Conservation (phyloP, 768 basidiomycete genomes). For the Macrolepiota fuliginosa region DNA sequence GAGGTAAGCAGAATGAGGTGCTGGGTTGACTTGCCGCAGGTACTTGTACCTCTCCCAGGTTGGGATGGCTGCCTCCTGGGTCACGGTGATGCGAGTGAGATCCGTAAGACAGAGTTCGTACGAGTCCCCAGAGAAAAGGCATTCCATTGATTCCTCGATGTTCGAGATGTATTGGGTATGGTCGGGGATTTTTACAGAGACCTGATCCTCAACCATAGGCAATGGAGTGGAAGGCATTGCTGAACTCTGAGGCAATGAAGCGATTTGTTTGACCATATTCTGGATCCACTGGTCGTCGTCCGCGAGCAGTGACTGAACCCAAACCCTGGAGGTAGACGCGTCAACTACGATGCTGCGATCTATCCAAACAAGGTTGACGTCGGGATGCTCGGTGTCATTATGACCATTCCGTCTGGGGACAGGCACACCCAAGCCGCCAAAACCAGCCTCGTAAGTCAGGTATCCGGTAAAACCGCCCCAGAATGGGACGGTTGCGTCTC, state of each 20-base stretch:
- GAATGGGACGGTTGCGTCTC: constrained; percentile 60
- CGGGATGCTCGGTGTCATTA: constrained; percentile 46
- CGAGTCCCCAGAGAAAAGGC: constrained; percentile 80
- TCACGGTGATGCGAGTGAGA: constrained; percentile 55
- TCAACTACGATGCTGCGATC: constrained; percentile 79
- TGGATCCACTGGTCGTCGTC: constrained; percentile 60
- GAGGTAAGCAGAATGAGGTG: constrained; percentile 83
- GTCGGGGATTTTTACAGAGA: constrained; percentile 58
- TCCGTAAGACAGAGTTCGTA: constrained; percentile 94
- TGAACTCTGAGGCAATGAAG: constrained; percentile 23
- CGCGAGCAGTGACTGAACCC: constrained; percentile 64
- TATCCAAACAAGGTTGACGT: constrained; percentile 74
- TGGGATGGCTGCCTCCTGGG: constrained; percentile 33
- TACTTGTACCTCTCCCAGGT: constrained; percentile 70
- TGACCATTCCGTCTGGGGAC: constrained; percentile 23
- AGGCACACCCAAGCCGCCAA: constrained; percentile 49
- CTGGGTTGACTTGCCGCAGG: constrained; percentile 77
- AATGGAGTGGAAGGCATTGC: constrained; percentile 20
- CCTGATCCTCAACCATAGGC: constrained; percentile 17
- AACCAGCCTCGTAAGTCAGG: constrained; percentile 79
- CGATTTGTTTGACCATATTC: constrained; percentile 27
- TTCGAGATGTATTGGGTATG: constrained; percentile 60
- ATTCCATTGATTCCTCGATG: constrained; percentile 70
- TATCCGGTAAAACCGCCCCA: constrained; percentile 84
- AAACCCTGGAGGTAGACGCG: constrained; percentile 41